Percentiles rank a stretch among this genome's conserved stretches.
These are phyloP conservation scores for Claviceps sp. DNA, from an alignment of 2,329 filamentous ascomycete genomes.

Conservation along the genomic window DNA sequence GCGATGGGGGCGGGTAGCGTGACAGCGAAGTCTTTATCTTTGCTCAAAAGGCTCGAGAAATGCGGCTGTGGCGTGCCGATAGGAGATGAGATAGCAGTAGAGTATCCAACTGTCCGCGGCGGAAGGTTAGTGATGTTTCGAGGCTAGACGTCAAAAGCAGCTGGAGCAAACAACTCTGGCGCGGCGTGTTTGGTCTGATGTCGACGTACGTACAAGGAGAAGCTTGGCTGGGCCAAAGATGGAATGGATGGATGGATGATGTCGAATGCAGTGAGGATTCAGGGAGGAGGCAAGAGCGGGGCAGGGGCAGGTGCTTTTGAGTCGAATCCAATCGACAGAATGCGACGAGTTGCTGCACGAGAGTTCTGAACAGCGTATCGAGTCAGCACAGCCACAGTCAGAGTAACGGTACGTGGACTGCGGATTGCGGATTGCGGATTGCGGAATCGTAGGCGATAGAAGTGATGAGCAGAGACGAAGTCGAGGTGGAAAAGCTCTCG, in stretches of 20 bases:
- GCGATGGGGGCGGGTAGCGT: no score
- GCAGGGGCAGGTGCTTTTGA: conserved; percentile 2
- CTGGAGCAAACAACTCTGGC: neutral
- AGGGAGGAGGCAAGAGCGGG: conserved; percentile 2
- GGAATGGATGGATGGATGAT: neutral
- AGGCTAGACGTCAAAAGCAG: neutral
- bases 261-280: no score
- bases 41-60: no score
- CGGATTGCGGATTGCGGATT: neutral
- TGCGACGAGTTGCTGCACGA: neutral
- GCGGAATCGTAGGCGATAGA: neutral
- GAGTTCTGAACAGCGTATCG: neutral
- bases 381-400: neutral
- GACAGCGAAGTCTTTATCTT: no score
- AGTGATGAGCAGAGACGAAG: neutral
- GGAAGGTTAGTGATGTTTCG: neutral
- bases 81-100: neutral
- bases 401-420: neutral
- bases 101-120: neutral
- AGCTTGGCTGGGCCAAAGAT: neutral
- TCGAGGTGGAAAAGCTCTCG: neutral
- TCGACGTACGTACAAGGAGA: neutral
- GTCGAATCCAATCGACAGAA: neutral
- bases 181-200: neutral
- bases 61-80: neutral